Base-by-base conservation (phyloP, 345 rosid genomes). In the Salix brachista region DNA sequence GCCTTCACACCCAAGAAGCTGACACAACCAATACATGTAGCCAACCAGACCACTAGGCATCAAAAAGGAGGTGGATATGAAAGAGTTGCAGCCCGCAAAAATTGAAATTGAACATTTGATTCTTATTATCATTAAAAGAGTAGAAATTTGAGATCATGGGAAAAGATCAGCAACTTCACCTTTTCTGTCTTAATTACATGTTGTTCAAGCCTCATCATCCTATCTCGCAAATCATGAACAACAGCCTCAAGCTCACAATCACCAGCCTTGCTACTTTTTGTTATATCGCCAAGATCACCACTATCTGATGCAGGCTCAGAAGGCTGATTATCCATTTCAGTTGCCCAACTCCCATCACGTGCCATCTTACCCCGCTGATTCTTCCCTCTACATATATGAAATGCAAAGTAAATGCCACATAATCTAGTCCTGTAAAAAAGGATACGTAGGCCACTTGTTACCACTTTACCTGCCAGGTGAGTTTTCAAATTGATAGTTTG, bases 381-480 rank as follows among this genome's bases (percentile, higher is more conserved):
- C 87, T 85, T 79, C 80, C 71, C 82, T 62, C 85, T 82, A 75
- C 65, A 75, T 4, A 30, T 14, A 44, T 60, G 54, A 68, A 78
- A 44, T 21, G 50, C 21, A 41, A 14, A 26, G 60, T 10, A 13
- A 58, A 41, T 54, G n/a, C 32, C n/a, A 58, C 46, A 3, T 34
- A 70, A 52, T 67, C 54, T 19, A 65, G 70, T 39, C 62, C 8
- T 32, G 44, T n/a, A 36, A 16, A 39, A 71, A 76, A 44, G 66
- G 16, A 30, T 32, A n/a, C 12, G 30, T 1, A 58, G 23, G 37
- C 61, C 69, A 26, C 7, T 48, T 26, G 72, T 69, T 12, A 46
- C 32, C 6, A 61, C 36, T 48, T 80, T 83, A 90, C 96, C 93
- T 90, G 89, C 83, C 77, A 62, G 85, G 90, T 39, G 87, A 82